Percentiles rank a stretch among this genome's conserved stretches.
Conservation (phyloP, 2,329 filamentous ascomycete species). For the Trichophyton rubrum region DNA sequence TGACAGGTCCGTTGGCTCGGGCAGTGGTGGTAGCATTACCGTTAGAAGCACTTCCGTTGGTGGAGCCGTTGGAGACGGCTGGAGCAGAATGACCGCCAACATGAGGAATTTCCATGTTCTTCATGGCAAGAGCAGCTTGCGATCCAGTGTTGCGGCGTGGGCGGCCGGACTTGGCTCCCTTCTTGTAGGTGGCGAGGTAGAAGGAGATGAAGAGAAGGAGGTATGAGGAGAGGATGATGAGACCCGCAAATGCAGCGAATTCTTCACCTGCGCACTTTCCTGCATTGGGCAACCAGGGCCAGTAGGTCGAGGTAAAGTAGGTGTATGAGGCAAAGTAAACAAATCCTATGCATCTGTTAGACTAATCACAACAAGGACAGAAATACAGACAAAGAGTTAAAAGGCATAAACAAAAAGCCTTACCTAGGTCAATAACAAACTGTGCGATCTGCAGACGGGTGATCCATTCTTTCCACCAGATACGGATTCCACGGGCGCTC, state of each 20-base stretch:
- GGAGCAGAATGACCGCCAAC: constrained; percentile 8
- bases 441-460: constrained; percentile 87
- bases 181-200: constrained; percentile 80
- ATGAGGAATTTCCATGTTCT: constrained; percentile 52
- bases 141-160: constrained; percentile 53
- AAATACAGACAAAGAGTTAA: not conserved
- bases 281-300: constrained; percentile 59
- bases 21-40: constrained; percentile 23
- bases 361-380: not conserved
- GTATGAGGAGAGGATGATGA: constrained; percentile 78
- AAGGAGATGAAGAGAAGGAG: constrained; percentile 89
- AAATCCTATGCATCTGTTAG: constrained; percentile 48
- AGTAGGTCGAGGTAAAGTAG: constrained; percentile 84
- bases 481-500: constrained; percentile 74
- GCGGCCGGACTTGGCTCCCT: constrained; percentile 34
- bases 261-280: constrained; percentile 82
- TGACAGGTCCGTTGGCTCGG: constrained; percentile 33
- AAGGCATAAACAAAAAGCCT: constrained; percentile 20
- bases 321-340: constrained; percentile 93
- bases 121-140: constrained; percentile 76
- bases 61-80: constrained; percentile 15
- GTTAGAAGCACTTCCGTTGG: constrained; percentile 11
- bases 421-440: constrained; percentile 87
- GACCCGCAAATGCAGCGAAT: constrained; percentile 78
- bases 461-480: constrained; percentile 98